A percentile compares a stretch with the other conserved stretches of the same genome.
Evolutionary conservation across 177 flowering plant species (phyloP).

Genomic region (Telopea speciosissima): DNA sequence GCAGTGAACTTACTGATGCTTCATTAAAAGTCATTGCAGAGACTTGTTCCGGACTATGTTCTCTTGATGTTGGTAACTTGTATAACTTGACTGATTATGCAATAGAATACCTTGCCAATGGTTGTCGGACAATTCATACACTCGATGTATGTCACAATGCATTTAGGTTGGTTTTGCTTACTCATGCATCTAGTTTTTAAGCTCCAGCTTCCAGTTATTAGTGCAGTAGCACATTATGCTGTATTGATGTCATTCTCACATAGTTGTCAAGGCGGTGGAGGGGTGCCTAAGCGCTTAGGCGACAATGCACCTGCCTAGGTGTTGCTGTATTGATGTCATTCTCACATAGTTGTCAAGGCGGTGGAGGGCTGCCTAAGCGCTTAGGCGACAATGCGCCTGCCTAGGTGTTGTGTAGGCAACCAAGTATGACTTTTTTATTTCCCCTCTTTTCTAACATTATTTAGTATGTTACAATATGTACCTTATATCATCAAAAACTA

Average conservation of each 20-base stretch:
- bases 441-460: too few relatives aligned
- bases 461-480: too few relatives aligned
- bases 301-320: not conserved
- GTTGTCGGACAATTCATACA: slow-evolving; percentile 46
- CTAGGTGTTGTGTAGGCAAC: too few relatives aligned
- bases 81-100: slow-evolving; percentile 58
- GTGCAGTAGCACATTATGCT: not conserved
- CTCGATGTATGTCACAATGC: slow-evolving; percentile 49
- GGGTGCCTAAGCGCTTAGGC: too few relatives aligned
- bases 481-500: too few relatives aligned
- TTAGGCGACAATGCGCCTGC: too few relatives aligned
- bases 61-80: slow-evolving; percentile 57
- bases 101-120: slow-evolving; percentile 60
- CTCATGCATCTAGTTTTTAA: not conserved
- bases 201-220: not conserved
- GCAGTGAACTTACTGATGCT: slow-evolving; percentile 72
- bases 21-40: slow-evolving; percentile 56
- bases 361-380: too few relatives aligned
- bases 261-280: too few relatives aligned
- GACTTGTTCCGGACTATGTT: slow-evolving; percentile 43
- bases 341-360: too few relatives aligned
- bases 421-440: too few relatives aligned
- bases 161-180: slow-evolving; percentile 50
- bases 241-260: not conserved
- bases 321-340: not conserved